phyloP scores from a whole-genome alignment of 306 rosid genomes.

The Oemleria cerasiformis region DNA sequence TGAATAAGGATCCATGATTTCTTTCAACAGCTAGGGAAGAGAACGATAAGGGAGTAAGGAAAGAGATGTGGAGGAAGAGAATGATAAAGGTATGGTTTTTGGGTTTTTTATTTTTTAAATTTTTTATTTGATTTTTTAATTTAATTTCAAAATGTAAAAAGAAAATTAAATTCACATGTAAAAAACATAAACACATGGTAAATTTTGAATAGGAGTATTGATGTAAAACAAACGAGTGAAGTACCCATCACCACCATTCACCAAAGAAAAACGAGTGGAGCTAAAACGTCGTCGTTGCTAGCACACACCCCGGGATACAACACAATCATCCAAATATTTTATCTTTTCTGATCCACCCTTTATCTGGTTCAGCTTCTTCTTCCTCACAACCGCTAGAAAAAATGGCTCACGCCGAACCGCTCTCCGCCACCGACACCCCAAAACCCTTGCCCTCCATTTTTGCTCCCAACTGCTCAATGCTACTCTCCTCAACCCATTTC shows the following conservation, averaged over 20 bases:
- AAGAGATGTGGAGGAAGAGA: too few relatives aligned
- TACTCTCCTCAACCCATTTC: conserved; percentile 51
- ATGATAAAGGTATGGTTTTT: too few relatives aligned
- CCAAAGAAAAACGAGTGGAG: conserved; percentile 18
- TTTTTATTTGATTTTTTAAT: too few relatives aligned
- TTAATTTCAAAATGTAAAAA: too few relatives aligned
- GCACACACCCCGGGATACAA: not conserved
- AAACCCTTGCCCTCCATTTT: conserved; percentile 22
- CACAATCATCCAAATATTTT: not conserved
- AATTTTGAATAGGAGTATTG: too few relatives aligned
- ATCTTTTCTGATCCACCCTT: conserved; percentile 23
- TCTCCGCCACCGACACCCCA: conserved; percentile 28
- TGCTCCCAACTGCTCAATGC: conserved; percentile 30
- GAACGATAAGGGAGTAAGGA: too few relatives aligned
- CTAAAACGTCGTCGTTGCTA: conserved; percentile 31
- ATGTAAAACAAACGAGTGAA: not conserved
- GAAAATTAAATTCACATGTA: too few relatives aligned
- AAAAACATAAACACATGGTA: too few relatives aligned
- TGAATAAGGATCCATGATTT: too few relatives aligned
- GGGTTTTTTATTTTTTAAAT: too few relatives aligned
- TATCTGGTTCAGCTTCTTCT: conserved; percentile 26
- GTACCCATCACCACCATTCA: not conserved
- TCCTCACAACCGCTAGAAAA: not conserved
- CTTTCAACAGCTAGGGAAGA: too few relatives aligned
- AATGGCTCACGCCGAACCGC: conserved; percentile 50